Evolutionary conservation across 2,329 filamentous ascomycete genomes (phyloP).

Genomic region (Verticillium isaacii): DNA sequence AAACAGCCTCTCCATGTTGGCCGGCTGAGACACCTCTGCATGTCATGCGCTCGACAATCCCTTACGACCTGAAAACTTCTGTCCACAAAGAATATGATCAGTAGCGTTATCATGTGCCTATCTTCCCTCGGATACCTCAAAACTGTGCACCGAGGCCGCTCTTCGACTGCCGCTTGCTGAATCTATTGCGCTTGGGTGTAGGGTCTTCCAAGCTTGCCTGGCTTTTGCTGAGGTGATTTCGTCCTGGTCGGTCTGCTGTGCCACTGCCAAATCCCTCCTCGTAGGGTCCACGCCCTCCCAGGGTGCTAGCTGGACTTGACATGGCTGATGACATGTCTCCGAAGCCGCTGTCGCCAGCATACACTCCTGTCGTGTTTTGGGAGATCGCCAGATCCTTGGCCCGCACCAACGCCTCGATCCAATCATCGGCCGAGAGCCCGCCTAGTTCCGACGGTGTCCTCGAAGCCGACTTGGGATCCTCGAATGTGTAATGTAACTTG

Average conservation of each 20-base stretch:
- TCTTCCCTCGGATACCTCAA: constrained; percentile 29
- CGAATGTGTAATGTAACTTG: constrained; percentile 76
- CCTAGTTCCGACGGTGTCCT: constrained; percentile 52
- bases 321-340: constrained; percentile 65
- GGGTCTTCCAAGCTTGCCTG: constrained; percentile 51
- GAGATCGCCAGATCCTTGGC: constrained; percentile 80
- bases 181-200: constrained; percentile 56
- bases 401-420: constrained; percentile 83
- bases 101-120: background rate
- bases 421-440: constrained; percentile 75
- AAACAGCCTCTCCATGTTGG: background rate
- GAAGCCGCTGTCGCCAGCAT: constrained; percentile 63
- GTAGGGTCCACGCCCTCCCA: constrained; percentile 54
- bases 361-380: constrained; percentile 62
- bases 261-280: constrained; percentile 37
- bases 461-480: constrained; percentile 73
- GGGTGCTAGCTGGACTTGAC: constrained; percentile 72
- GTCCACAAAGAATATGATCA: background rate
- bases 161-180: constrained; percentile 91
- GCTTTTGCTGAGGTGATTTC: constrained; percentile 55
- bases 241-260: constrained; percentile 46
- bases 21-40: background rate
- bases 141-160: constrained; percentile 90
- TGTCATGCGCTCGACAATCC: background rate
- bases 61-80: background rate